Evolutionary conservation across 192 early-diverging fungal species (phyloP).

Genomic region (Coemansia sp.): DNA sequence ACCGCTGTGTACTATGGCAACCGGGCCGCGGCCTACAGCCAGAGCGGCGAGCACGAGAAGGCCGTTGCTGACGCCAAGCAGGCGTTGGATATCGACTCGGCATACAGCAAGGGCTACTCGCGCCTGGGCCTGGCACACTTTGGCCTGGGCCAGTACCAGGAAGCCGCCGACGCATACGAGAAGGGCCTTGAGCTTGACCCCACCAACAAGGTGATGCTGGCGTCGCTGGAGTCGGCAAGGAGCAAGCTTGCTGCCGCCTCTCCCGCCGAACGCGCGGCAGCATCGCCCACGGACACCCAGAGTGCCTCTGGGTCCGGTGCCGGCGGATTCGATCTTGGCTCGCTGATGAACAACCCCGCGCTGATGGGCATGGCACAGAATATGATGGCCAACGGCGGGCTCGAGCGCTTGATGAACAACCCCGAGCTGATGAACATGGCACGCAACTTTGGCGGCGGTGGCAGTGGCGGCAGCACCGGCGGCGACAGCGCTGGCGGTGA

Average conservation of each 20-base stretch:
- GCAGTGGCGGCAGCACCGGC: conserved; percentile 3
- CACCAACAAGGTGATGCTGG: conserved; percentile 74
- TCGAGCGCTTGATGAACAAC: conserved; percentile 63
- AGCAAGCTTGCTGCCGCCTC: conserved; percentile 45
- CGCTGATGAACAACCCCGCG: conserved; percentile 88
- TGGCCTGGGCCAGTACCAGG: conserved; percentile 75
- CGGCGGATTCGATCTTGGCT: conserved; percentile 72
- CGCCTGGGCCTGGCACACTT: conserved; percentile 94
- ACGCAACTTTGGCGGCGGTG: conserved; percentile 16
- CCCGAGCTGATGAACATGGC: conserved; percentile 46
- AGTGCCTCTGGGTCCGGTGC: conserved; percentile 76
- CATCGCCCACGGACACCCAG: conserved; percentile 59
- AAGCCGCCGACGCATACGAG: conserved; percentile 87
- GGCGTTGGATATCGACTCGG: conserved; percentile 80
- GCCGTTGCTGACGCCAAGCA: conserved; percentile 85
- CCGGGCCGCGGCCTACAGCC: conserved; percentile 94
- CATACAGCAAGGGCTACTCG: conserved; percentile 89
- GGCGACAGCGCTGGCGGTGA: not conserved
- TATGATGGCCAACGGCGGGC: conserved; percentile 83
- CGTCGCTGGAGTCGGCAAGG: conserved; percentile 66
- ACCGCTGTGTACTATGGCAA: conserved; percentile 98
- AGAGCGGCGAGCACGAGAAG: conserved; percentile 77
- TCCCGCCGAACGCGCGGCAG: conserved; percentile 10
- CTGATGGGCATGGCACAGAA: conserved; percentile 94
- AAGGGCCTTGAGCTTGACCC: conserved; percentile 84